Evolutionary conservation across 441 rosid species (phyloP).

Genomic region (Erodium trifolium): DNA sequence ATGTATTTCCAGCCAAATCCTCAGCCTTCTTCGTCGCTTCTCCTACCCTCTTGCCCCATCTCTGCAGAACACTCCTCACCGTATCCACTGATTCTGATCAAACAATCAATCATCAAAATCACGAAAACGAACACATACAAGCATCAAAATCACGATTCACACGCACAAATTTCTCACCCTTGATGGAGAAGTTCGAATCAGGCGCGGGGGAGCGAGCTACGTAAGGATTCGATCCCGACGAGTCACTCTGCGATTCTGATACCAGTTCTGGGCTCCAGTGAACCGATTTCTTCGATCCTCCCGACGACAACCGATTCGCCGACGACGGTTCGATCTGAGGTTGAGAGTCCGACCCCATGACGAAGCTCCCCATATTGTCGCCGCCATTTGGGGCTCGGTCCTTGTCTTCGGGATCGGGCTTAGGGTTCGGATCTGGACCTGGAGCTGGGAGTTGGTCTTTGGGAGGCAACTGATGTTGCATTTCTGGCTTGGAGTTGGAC

Average conservation of each 20-base stretch:
- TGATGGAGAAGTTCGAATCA: slow-evolving; percentile 29
- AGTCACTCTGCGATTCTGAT: slow-evolving; percentile 32
- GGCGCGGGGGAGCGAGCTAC: slow-evolving; percentile 36
- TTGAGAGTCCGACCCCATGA: slow-evolving; percentile 28
- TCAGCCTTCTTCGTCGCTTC: slow-evolving; percentile 81
- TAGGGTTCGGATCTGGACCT: slow-evolving; percentile 20
- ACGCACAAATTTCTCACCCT: slow-evolving; percentile 27
- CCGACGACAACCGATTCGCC: slow-evolving; percentile 25
- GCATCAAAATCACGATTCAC: neutral
- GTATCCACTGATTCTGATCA: slow-evolving; percentile 43
- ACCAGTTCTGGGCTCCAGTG: slow-evolving; percentile 22
- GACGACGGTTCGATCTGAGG: slow-evolving; percentile 2
- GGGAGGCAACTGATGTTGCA: slow-evolving; percentile 11
- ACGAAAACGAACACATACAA: neutral
- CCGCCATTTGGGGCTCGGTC: slow-evolving; percentile 25
- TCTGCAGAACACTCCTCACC: slow-evolving; percentile 56
- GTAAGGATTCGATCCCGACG: slow-evolving; percentile 45
- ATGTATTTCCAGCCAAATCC: slow-evolving; percentile 82
- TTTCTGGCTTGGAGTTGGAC: slow-evolving; percentile 14
- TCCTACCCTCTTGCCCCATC: slow-evolving; percentile 67
- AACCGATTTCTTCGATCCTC: slow-evolving; percentile 7
- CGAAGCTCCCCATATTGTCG: slow-evolving; percentile 3
- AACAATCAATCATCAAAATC: neutral
- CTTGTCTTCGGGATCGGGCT: slow-evolving; percentile 21
- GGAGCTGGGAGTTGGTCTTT: slow-evolving; percentile 17